Conservation (phyloP, 1,139 yeast species). For the Meyerozyma carpophila region DNA sequence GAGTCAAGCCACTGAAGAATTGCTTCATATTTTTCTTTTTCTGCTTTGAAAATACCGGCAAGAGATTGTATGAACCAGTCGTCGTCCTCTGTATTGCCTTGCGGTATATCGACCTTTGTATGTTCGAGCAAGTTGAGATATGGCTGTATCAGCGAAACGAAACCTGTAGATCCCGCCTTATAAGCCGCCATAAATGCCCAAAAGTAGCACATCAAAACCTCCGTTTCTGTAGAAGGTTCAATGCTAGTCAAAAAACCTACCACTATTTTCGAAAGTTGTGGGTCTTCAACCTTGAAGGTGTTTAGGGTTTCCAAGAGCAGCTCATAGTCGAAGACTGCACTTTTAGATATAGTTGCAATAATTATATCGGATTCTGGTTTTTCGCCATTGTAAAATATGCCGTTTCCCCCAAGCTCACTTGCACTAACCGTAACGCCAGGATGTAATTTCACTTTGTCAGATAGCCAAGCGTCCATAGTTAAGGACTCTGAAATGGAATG, state of each 20-base stretch:
- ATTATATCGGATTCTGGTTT: constrained; percentile 10
- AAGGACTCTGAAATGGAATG: background rate
- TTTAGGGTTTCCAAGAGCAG: constrained; percentile 23
- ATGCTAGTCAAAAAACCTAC: constrained; percentile 16
- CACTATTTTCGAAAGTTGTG: constrained; percentile 16
- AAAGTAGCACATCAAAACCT: constrained; percentile 24
- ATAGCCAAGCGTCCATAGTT: background rate
- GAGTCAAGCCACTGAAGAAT: constrained; percentile 13
- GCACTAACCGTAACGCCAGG: constrained; percentile 12
- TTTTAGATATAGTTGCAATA: constrained; percentile 33
- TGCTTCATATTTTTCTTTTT: constrained; percentile 17
- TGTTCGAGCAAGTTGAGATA: constrained; percentile 24
- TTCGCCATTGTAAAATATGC: constrained; percentile 19
- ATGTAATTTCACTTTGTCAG: background rate
- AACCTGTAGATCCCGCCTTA: constrained; percentile 3
- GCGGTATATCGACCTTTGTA: constrained; percentile 11
- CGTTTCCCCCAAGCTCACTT: constrained; percentile 31
- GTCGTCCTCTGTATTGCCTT: constrained; percentile 8
- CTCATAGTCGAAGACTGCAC: constrained; percentile 22
- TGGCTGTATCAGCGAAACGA: constrained; percentile 8
- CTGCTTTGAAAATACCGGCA: constrained; percentile 13
- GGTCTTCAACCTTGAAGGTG: constrained; percentile 13
- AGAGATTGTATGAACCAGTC: constrained; percentile 15
- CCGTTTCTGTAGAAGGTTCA: constrained; percentile 25
- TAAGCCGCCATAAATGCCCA: constrained; percentile 17